These are phyloP conservation scores for Aspergillus flavus DNA, from an alignment of 2,329 filamentous ascomycete genomes.

Conservation along the genomic window DNA sequence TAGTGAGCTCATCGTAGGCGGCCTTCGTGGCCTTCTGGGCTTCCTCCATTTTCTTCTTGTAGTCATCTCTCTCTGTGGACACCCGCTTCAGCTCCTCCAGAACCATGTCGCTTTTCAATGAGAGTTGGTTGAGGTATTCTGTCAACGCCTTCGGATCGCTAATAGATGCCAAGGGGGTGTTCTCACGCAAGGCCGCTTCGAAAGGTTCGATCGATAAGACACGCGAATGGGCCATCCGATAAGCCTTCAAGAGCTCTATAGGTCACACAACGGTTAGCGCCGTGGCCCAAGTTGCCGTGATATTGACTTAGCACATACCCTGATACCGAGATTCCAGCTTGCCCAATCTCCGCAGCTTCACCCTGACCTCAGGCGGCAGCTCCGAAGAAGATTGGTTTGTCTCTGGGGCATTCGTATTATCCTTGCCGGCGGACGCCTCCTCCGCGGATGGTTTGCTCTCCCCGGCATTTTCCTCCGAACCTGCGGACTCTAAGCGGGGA, in stretches of 20 bases:
- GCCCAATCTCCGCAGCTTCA: slow-evolving; percentile 81
- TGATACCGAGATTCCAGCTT: slow-evolving; percentile 87
- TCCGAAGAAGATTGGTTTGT: slow-evolving; percentile 48
- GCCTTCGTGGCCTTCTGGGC: slow-evolving; percentile 65
- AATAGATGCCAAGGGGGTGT: slow-evolving; percentile 89
- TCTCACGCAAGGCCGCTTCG: slow-evolving; percentile 85
- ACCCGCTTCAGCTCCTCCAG: slow-evolving; percentile 91
- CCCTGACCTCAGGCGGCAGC: slow-evolving; percentile 72
- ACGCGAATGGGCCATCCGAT: slow-evolving; percentile 84
- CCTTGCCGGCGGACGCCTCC: slow-evolving; percentile 22
- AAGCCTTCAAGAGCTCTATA: slow-evolving; percentile 85
- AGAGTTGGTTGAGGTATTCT: slow-evolving; percentile 88
- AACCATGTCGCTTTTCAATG: slow-evolving; percentile 85
- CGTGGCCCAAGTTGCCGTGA: not conserved
- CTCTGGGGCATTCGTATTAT: slow-evolving; percentile 22
- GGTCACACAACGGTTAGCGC: not conserved
- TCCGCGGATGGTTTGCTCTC: slow-evolving; percentile 26
- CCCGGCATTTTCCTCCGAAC: slow-evolving; percentile 25
- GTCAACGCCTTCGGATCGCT: slow-evolving; percentile 79
- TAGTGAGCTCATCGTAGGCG: slow-evolving; percentile 65
- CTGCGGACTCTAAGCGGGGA: slow-evolving; percentile 53
- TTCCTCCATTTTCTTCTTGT: slow-evolving; percentile 75
- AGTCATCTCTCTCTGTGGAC: slow-evolving; percentile 75
- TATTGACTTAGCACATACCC: slow-evolving; percentile 54
- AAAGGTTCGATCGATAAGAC: slow-evolving; percentile 90